phyloP scores from a whole-genome alignment of 1,139 yeast species.

The Pichia sp. region DNA sequence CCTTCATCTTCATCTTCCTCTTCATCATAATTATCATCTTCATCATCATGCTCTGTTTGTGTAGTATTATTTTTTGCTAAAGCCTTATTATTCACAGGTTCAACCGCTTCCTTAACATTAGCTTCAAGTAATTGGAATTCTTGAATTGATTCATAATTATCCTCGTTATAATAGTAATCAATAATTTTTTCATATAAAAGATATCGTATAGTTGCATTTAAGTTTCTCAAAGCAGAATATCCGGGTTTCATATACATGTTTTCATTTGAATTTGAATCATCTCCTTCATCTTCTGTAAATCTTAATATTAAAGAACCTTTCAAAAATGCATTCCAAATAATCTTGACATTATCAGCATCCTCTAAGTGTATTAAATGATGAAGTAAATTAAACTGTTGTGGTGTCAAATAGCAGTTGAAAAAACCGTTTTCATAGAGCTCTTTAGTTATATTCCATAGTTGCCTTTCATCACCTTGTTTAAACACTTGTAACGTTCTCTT shows the following conservation, averaged over 20 bases:
- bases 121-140: conserved; percentile 12
- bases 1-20: conserved; percentile 1
- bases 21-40: conserved; percentile 1
- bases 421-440: conserved; percentile 41
- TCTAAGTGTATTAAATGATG: conserved; percentile 35
- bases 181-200: conserved; percentile 71
- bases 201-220: conserved; percentile 62
- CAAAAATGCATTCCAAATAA: conserved; percentile 44
- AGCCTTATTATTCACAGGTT: neutral
- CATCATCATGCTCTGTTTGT: neutral
- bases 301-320: conserved; percentile 44
- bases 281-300: conserved; percentile 23
- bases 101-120: neutral
- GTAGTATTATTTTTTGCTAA: neutral
- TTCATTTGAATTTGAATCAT: conserved; percentile 14
- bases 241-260: conserved; percentile 42
- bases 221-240: conserved; percentile 40
- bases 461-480: conserved; percentile 35
- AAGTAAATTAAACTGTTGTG: conserved; percentile 54
- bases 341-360: conserved; percentile 5
- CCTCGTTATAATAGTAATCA: conserved; percentile 33
- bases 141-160: neutral
- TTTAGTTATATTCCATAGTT: conserved; percentile 43
- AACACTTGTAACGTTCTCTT: conserved; percentile 34
- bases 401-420: conserved; percentile 54